These are phyloP conservation scores for Naganishia sp. DNA, from an alignment of 1,284 basidiomycete species.

Conservation along the genomic window DNA sequence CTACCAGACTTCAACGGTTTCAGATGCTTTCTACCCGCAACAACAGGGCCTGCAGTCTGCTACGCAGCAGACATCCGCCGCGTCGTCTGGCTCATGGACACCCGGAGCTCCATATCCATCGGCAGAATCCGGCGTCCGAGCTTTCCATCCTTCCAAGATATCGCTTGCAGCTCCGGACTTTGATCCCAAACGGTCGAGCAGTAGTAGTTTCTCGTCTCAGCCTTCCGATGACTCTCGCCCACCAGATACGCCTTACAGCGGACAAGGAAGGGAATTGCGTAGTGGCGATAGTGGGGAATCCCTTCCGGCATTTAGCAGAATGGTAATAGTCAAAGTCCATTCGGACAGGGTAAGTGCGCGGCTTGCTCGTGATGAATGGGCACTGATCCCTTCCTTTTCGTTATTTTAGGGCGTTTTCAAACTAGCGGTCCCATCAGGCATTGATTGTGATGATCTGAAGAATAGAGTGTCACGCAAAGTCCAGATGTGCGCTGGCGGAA, in stretches of 20 bases:
- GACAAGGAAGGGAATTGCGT: slow-evolving; percentile 58
- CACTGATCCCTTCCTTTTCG: slow-evolving; percentile 59
- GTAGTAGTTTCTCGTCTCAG: slow-evolving; percentile 47
- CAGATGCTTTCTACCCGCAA: slow-evolving; percentile 28
- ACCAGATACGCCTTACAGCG: slow-evolving; percentile 58
- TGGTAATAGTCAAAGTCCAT: slow-evolving; percentile 71
- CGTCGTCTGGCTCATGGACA: slow-evolving; percentile 17
- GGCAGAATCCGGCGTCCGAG: slow-evolving; percentile 21
- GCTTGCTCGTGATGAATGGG: slow-evolving; percentile 11
- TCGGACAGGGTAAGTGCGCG: slow-evolving; percentile 44
- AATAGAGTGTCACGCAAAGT: slow-evolving; percentile 92
- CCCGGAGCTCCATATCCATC: slow-evolving; percentile 25
- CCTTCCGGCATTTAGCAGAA: slow-evolving; percentile 47
- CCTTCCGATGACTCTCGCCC: slow-evolving; percentile 51
- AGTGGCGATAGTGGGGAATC: slow-evolving; percentile 35
- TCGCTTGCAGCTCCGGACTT: slow-evolving; percentile 32
- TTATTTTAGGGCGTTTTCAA: slow-evolving; percentile 84
- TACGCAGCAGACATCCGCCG: slow-evolving; percentile 21
- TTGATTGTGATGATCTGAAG: slow-evolving; percentile 76
- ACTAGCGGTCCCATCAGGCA: slow-evolving; percentile 77
- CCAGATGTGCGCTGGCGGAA: slow-evolving; percentile 73
- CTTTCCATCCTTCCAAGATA: slow-evolving; percentile 35
- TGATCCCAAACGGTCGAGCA: slow-evolving; percentile 35
- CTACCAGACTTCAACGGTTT: slow-evolving; percentile 47
- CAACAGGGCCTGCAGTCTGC: slow-evolving; percentile 3